Evolutionary conservation across 2,329 filamentous ascomycete genomes (phyloP).

Genomic region (Orbilia javanica): DNA sequence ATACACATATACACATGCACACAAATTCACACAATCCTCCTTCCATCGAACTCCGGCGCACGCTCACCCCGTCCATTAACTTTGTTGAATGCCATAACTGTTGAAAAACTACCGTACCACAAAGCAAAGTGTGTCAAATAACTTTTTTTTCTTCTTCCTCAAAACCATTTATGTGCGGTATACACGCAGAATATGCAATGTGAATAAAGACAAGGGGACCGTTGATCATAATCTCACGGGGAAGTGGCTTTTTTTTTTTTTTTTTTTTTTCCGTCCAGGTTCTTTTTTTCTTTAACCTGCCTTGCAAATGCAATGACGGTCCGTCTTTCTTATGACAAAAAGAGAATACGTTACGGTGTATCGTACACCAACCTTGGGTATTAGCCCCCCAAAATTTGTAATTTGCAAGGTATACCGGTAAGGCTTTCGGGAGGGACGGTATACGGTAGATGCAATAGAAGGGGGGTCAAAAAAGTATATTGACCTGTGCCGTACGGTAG

Average conservation of each 20-base stretch:
- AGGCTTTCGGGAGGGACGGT: conserved; percentile 35
- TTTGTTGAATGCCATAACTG: neutral
- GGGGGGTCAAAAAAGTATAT: conserved; percentile 18
- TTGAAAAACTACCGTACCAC: conserved; percentile 12
- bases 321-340: conserved; percentile 7
- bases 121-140: conserved; percentile 10
- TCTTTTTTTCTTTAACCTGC: neutral
- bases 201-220: conserved; percentile 21
- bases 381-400: conserved; percentile 7
- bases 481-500: conserved; percentile 38
- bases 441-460: neutral
- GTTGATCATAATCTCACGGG: conserved; percentile 33
- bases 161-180: neutral
- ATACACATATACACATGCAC: conserved; percentile 25
- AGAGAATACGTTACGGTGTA: conserved; percentile 4
- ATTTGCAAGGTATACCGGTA: conserved; percentile 24
- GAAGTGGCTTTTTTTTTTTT: conserved; percentile 40
- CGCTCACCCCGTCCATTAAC: neutral
- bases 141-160: conserved; percentile 4
- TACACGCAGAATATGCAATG: conserved; percentile 27
- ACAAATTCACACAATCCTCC: neutral
- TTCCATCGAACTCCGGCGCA: neutral
- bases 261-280: conserved; percentile 26
- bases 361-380: conserved; percentile 1
- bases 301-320: neutral